Conservation (phyloP, 2,329 filamentous ascomycete genomes). For the Tolypocladium ovalisporum region DNA sequence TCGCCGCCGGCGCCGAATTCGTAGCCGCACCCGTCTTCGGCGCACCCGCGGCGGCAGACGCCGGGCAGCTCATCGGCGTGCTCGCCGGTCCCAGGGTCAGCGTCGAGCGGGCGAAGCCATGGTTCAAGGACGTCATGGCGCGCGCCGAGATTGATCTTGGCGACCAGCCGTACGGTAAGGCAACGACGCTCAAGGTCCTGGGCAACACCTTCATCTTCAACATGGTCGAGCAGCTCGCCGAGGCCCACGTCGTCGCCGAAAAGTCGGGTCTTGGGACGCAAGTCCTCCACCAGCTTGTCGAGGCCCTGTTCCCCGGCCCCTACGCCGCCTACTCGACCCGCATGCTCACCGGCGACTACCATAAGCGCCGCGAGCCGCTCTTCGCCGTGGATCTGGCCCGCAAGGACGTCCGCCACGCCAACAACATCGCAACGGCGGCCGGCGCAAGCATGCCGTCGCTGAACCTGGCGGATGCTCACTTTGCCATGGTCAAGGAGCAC, state of each 20-base stretch:
- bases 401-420: constrained; percentile 72
- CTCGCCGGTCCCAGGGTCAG: constrained; percentile 52
- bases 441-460: constrained; percentile 55
- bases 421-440: constrained; percentile 49
- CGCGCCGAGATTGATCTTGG: constrained; percentile 60
- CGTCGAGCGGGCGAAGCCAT: constrained; percentile 44
- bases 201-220: constrained; percentile 81
- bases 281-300: constrained; percentile 60
- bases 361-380: constrained; percentile 64
- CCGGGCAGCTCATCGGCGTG: constrained; percentile 61
- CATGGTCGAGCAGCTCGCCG: constrained; percentile 70
- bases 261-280: constrained; percentile 65
- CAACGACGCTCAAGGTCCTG: constrained; percentile 66
- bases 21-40: constrained; percentile 64
- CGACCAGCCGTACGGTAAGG: constrained; percentile 55
- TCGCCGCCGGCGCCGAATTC: constrained; percentile 55
- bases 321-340: constrained; percentile 65
- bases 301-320: constrained; percentile 63
- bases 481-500: constrained; percentile 59
- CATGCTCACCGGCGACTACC: constrained; percentile 68
- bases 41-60: constrained; percentile 58
- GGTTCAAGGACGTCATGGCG: constrained; percentile 43
- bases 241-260: constrained; percentile 70
- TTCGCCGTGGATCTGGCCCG: constrained; percentile 74
- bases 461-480: constrained; percentile 57